phyloP scores from a whole-genome alignment of 495 filamentous ascomycete species.

The Astrothelium subdiscretum region DNA sequence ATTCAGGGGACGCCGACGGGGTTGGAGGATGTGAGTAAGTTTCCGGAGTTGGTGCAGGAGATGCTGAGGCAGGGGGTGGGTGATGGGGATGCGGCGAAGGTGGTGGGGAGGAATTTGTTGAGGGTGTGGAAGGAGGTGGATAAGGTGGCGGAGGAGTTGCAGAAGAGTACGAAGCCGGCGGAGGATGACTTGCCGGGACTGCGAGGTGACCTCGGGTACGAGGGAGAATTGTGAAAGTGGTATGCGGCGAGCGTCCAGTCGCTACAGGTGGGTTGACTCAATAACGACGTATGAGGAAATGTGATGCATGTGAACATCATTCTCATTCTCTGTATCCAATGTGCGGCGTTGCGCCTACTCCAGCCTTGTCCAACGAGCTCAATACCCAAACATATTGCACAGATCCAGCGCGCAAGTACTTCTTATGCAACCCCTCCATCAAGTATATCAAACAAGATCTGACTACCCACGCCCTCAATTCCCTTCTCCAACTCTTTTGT shows the following conservation, averaged over 20 bases:
- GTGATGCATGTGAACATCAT: neutral
- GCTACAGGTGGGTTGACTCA: neutral
- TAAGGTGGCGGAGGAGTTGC: conserved; percentile 26
- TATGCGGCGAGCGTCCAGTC: neutral
- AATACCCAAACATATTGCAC: too few species aligned
- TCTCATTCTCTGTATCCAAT: neutral
- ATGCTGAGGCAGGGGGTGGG: conserved; percentile 29
- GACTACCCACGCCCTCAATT: conserved; percentile 24
- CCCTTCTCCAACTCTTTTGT: conserved; percentile 19
- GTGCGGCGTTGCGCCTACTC: neutral
- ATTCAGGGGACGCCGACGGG: conserved; percentile 43
- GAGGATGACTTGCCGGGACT: conserved; percentile 22
- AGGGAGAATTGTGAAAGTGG: neutral
- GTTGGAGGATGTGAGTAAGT: conserved; percentile 71
- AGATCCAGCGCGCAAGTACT: neutral
- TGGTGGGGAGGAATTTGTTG: conserved; percentile 31
- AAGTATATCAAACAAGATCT: conserved; percentile 26
- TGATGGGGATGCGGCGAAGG: conserved; percentile 28
- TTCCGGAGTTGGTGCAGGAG: conserved; percentile 67
- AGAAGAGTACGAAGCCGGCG: conserved; percentile 21
- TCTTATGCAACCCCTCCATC: conserved; percentile 12
- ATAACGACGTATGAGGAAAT: neutral
- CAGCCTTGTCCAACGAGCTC: neutral
- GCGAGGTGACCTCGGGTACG: neutral
- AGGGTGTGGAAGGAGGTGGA: conserved; percentile 35